phyloP scores from a whole-genome alignment of 176 grass and related monocot genomes.

The Poa annua region DNA sequence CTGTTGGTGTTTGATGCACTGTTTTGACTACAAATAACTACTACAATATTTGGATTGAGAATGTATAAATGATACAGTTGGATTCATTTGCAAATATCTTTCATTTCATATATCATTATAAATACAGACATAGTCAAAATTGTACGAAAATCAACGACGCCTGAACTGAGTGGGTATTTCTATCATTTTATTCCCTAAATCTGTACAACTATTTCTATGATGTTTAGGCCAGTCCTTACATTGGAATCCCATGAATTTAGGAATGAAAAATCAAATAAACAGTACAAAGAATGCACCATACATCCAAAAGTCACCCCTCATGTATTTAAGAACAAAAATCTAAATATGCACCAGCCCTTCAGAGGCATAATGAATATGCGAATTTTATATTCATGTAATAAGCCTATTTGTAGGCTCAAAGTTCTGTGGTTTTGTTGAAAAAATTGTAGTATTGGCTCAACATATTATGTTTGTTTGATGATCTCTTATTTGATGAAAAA shows the following conservation, averaged over 20 bases:
- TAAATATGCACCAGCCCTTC: not conserved
- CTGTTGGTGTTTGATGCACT: no score
- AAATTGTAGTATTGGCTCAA: not conserved
- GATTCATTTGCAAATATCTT: no score
- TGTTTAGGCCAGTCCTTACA: not conserved
- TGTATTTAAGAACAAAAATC: not conserved
- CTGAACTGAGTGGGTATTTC: not conserved
- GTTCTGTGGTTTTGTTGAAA: not conserved
- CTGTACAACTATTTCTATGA: not conserved
- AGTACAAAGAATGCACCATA: not conserved
- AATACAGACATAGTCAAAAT: no score
- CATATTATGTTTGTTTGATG: not conserved
- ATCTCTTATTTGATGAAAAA: not conserved
- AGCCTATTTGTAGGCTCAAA: not conserved
- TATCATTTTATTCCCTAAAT: not conserved
- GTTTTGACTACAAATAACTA: no score
- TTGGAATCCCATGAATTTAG: not conserved
- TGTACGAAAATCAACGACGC: no score
- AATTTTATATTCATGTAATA: not conserved
- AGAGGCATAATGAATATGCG: not conserved
- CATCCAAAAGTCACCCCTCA: not conserved
- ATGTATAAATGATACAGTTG: no score
- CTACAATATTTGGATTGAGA: no score
- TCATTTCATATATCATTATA: no score
- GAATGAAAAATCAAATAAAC: not conserved